These are phyloP conservation scores for Achaetomiella virescens DNA, from an alignment of 495 filamentous ascomycete genomes.

Conservation along the genomic window DNA sequence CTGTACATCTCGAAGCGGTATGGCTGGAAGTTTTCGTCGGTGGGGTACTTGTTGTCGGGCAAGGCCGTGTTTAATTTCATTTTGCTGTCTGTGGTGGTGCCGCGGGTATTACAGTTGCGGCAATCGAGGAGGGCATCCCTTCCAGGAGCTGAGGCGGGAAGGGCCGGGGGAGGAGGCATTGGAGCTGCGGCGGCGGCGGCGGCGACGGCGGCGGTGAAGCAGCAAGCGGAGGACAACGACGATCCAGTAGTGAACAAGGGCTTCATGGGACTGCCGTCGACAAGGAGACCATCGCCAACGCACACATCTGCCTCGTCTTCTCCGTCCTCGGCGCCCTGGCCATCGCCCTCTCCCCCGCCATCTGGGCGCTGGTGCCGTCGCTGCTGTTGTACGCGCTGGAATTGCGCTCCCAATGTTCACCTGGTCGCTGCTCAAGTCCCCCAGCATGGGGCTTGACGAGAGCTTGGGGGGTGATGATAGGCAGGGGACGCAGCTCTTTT, in stretches of 20 bases:
- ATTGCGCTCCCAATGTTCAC: slow-evolving; percentile 42
- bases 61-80: slow-evolving; percentile 42
- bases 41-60: slow-evolving; percentile 39
- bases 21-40: slow-evolving; percentile 33
- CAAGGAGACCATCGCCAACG: slow-evolving; percentile 25
- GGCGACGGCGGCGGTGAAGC: neutral
- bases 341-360: slow-evolving; percentile 30
- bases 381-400: slow-evolving; percentile 38
- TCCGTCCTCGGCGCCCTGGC: slow-evolving; percentile 36
- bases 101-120: slow-evolving; percentile 24
- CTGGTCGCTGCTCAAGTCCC: slow-evolving; percentile 35
- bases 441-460: slow-evolving; percentile 16
- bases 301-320: slow-evolving; percentile 30
- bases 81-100: slow-evolving; percentile 33
- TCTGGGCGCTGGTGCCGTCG: slow-evolving; percentile 32
- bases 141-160: too few relatives aligned
- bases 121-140: neutral
- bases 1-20: slow-evolving; percentile 42
- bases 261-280: slow-evolving; percentile 18
- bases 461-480: neutral
- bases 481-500: slow-evolving; percentile 32
- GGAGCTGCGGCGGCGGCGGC: neutral
- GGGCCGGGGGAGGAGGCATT: too few relatives aligned
- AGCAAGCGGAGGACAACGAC: too few relatives aligned
- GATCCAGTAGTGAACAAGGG: too few relatives aligned